phyloP scores from a whole-genome alignment of 2,329 filamentous ascomycete species.

The Biscogniauxia marginata region DNA sequence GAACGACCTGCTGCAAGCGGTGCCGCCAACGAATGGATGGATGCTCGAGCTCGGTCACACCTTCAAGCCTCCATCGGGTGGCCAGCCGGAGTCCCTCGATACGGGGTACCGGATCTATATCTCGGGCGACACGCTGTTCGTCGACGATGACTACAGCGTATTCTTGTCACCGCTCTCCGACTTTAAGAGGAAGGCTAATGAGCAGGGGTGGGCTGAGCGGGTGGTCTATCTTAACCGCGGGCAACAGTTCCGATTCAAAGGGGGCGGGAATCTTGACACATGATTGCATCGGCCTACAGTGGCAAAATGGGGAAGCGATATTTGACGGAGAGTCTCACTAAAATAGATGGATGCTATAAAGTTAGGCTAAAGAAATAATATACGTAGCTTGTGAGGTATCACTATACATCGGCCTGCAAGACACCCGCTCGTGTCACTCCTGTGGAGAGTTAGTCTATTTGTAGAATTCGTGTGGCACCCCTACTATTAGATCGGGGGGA shows the following conservation, averaged over 20 bases:
- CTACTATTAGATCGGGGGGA: no score
- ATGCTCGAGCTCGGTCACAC: slow-evolving; percentile 60
- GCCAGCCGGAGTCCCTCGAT: slow-evolving; percentile 34
- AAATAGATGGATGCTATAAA: no score
- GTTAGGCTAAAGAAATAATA: no score
- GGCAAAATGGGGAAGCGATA: no score
- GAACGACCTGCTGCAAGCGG: slow-evolving; percentile 39
- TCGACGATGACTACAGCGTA: slow-evolving; percentile 64
- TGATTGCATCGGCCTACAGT: no score
- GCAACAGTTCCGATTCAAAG: slow-evolving; percentile 56
- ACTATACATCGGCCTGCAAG: no score
- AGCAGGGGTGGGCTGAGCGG: slow-evolving; percentile 48
- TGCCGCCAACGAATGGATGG: slow-evolving; percentile 67
- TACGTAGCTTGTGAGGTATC: no score
- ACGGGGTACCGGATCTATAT: slow-evolving; percentile 63
- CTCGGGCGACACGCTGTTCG: slow-evolving; percentile 62
- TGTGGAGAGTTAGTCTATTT: no score
- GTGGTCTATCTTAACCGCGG: slow-evolving; percentile 61
- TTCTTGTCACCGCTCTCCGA: slow-evolving; percentile 59
- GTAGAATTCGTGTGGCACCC: no score
- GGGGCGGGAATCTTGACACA: no score
- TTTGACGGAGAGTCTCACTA: no score
- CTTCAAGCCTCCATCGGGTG: slow-evolving; percentile 12
- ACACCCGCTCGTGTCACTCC: no score
- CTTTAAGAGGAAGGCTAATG: slow-evolving; percentile 56